Percentiles rank a stretch among this genome's conserved stretches.
Evolutionary conservation across 2,329 filamentous ascomycete genomes (phyloP).

Genomic region (Ophiostoma novo-ulmi): DNA sequence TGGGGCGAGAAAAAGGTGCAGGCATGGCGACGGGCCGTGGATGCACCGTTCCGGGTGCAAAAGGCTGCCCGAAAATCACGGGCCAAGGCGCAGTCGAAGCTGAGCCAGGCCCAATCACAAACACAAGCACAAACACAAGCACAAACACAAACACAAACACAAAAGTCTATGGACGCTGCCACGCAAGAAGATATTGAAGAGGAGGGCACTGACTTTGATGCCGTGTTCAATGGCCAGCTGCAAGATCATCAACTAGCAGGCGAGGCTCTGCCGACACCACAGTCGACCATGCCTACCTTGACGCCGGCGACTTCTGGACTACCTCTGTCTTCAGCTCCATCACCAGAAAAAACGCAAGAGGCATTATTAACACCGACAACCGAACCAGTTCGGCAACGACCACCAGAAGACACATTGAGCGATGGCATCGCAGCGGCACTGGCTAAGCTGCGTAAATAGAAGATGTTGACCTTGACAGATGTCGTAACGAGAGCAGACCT

Average conservation of each 20-base stretch:
- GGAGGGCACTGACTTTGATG: slow-evolving; percentile 17
- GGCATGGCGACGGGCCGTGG: slow-evolving; percentile 73
- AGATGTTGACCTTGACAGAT: background rate
- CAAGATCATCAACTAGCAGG: background rate
- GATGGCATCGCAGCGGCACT: slow-evolving; percentile 58
- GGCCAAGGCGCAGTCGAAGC: slow-evolving; percentile 23
- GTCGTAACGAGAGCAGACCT: background rate
- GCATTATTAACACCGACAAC: slow-evolving; percentile 35
- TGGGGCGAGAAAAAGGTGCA: slow-evolving; percentile 96
- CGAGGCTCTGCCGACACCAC: background rate
- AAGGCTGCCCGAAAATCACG: slow-evolving; percentile 54
- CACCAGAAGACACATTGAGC: slow-evolving; percentile 42
- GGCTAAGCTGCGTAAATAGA: slow-evolving; percentile 42
- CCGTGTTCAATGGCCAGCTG: slow-evolving; percentile 18
- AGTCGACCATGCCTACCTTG: background rate
- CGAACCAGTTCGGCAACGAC: slow-evolving; percentile 34
- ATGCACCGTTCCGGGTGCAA: slow-evolving; percentile 76
- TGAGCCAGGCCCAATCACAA: slow-evolving; percentile 20
- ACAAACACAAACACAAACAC: slow-evolving; percentile 20
- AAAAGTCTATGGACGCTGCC: slow-evolving; percentile 23
- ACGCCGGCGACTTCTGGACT: background rate
- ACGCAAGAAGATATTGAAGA: slow-evolving; percentile 3
- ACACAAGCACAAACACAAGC: slow-evolving; percentile 10
- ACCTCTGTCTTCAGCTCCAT: background rate
- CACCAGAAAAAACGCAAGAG: background rate